Evolutionary conservation across 2,329 filamentous ascomycete genomes (phyloP).

Genomic region (Dactylellina cionopaga): DNA sequence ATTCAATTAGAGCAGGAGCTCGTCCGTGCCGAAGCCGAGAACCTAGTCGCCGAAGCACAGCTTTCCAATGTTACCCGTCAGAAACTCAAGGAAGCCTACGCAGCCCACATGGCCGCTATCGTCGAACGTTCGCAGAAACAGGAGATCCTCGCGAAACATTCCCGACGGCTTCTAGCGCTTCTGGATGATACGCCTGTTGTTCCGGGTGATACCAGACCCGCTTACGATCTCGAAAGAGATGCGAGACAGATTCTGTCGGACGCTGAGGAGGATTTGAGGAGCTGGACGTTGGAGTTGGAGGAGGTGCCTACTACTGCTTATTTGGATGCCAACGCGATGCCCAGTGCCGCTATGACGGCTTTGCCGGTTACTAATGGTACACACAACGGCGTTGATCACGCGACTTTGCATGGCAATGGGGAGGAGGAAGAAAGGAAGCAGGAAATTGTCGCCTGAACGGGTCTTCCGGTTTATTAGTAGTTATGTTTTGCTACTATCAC

Average conservation of each 20-base stretch:
- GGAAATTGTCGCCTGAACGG: conserved; percentile 31
- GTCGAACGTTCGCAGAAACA: conserved; percentile 98
- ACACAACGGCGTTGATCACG: neutral
- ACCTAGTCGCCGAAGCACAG: conserved; percentile 94
- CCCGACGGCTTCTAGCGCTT: conserved; percentile 81
- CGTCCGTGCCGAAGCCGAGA: conserved; percentile 93
- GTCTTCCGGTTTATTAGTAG: neutral
- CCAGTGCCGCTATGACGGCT: conserved; percentile 42
- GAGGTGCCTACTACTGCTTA: conserved; percentile 66
- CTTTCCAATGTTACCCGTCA: conserved; percentile 95
- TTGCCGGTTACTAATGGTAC: conserved; percentile 16
- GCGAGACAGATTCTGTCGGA: conserved; percentile 90
- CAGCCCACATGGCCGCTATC: conserved; percentile 84
- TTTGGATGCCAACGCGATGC: conserved; percentile 62
- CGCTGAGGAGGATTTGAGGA: conserved; percentile 84
- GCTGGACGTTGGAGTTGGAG: conserved; percentile 72
- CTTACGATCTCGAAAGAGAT: conserved; percentile 73
- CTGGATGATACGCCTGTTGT: conserved; percentile 91
- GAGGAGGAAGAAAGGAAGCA: conserved; percentile 19
- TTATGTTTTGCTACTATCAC: no score
- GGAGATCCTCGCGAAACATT: conserved; percentile 90
- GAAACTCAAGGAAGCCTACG: conserved; percentile 95
- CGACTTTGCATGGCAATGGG: neutral
- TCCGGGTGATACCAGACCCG: conserved; percentile 78
- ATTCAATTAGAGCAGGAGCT: conserved; percentile 94